A percentile compares a stretch with the other conserved stretches of the same genome.
These are phyloP conservation scores for Tubosaeta brunneosetosa DNA, from an alignment of 768 basidiomycete species.

Conservation along the genomic window DNA sequence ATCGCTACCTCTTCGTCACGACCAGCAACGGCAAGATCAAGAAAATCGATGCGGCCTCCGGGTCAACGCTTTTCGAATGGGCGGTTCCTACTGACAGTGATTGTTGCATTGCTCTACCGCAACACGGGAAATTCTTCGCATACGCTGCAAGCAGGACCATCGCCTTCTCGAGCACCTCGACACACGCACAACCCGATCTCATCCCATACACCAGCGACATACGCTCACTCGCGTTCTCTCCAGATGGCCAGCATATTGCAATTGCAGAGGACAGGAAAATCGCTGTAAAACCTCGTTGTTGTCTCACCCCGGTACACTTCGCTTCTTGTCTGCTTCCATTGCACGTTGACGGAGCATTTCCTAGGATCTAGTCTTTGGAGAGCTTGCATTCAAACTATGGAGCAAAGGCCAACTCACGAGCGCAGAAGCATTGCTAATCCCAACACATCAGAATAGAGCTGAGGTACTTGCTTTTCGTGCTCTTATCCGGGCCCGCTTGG, in stretches of 20 bases:
- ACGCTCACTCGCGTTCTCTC: background rate
- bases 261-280: background rate
- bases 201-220: background rate
- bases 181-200: background rate
- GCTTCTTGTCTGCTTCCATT: background rate
- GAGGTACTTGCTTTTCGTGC: background rate
- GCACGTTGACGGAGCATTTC: no score
- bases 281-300: background rate
- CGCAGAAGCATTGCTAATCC: background rate
- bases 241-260: background rate
- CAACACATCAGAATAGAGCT: no score
- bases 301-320: background rate
- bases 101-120: background rate
- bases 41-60: background rate
- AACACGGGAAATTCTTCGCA: background rate
- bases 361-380: background rate
- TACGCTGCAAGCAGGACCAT: background rate
- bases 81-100: background rate
- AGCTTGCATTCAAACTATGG: background rate
- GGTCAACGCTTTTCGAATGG: background rate
- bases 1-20: background rate
- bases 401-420: background rate
- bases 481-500: background rate
- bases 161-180: background rate
- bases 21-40: background rate